Evolutionary conservation across 208 protist species (phyloP).

Genomic region (Trypanosoma conorhini): DNA sequence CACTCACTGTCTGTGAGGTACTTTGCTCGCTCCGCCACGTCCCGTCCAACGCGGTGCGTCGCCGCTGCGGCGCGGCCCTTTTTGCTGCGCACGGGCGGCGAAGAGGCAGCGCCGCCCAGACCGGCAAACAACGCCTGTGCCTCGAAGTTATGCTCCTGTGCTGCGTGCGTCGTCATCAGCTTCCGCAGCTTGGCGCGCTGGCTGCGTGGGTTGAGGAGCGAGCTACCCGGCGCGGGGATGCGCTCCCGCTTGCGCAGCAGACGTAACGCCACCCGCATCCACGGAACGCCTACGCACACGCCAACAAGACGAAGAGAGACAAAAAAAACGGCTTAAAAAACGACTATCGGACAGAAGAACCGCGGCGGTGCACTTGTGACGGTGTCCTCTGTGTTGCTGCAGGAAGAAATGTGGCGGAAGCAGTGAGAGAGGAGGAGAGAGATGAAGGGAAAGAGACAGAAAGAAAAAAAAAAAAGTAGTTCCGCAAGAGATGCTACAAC

Average conservation of each 20-base stretch:
- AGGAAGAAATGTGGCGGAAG: neutral
- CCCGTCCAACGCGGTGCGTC: constrained; percentile 34
- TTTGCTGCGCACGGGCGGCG: constrained; percentile 31
- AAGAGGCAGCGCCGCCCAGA: constrained; percentile 25
- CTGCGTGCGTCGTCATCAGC: constrained; percentile 30
- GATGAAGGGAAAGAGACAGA: constrained; percentile 6
- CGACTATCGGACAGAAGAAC: neutral
- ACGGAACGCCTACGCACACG: neutral
- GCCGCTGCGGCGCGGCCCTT: constrained; percentile 42
- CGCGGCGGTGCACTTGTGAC: neutral
- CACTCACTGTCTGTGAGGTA: constrained; percentile 81
- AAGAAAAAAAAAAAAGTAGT: constrained; percentile 3
- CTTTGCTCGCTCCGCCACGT: constrained; percentile 65
- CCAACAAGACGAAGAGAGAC: neutral
- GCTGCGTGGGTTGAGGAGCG: constrained; percentile 73
- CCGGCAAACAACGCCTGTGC: constrained; percentile 63
- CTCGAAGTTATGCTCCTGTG: constrained; percentile 46
- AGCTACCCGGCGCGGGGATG: constrained; percentile 56
- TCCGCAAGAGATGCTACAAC: neutral
- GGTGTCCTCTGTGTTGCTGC: neutral
- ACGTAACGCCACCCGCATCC: constrained; percentile 19
- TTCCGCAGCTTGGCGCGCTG: constrained; percentile 50
- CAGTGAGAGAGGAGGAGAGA: neutral
- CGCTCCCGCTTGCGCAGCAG: constrained; percentile 6
- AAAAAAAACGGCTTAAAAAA: neutral